A percentile compares a stretch with the other conserved stretches of the same genome.
Conservation (phyloP, 2,329 filamentous ascomycete species). For the Ophiocordyceps camponoti-floridani region DNA sequence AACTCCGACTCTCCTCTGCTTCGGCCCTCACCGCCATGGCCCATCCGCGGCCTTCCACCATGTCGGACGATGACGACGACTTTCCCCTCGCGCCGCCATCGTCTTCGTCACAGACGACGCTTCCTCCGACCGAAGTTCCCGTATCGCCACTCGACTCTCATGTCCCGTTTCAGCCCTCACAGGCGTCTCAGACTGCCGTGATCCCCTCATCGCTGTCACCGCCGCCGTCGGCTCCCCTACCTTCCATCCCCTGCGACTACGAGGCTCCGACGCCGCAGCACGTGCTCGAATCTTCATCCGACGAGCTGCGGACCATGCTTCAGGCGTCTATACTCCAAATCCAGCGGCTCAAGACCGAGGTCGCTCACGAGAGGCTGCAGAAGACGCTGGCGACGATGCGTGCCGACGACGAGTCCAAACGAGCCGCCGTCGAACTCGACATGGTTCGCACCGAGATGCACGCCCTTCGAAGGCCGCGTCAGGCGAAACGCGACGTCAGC, state of each 20-base stretch:
- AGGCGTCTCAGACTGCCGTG: slow-evolving; percentile 31
- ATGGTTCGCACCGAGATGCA: slow-evolving; percentile 83
- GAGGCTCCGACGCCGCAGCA: slow-evolving; percentile 27
- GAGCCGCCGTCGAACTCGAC: slow-evolving; percentile 78
- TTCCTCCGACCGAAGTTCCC: slow-evolving; percentile 39
- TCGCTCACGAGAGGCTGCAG: slow-evolving; percentile 80
- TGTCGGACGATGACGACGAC: slow-evolving; percentile 10
- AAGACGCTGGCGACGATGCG: slow-evolving; percentile 72
- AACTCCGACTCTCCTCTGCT: too few relatives aligned
- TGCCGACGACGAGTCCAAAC: slow-evolving; percentile 67
- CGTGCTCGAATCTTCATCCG: slow-evolving; percentile 31
- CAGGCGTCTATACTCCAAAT: slow-evolving; percentile 36
- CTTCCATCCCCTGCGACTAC: slow-evolving; percentile 16
- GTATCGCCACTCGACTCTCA: slow-evolving; percentile 31
- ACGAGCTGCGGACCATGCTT: slow-evolving; percentile 39
- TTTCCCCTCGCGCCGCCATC: slow-evolving; percentile 15
- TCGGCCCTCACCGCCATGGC: neutral
- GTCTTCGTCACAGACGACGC: slow-evolving; percentile 29
- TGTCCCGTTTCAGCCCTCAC: slow-evolving; percentile 25
- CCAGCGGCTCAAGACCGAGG: slow-evolving; percentile 54
- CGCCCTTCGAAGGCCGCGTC: slow-evolving; percentile 52
- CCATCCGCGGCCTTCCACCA: neutral
- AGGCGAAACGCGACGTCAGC: slow-evolving; percentile 35
- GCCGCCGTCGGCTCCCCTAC: slow-evolving; percentile 3
- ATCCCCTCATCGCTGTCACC: slow-evolving; percentile 42